phyloP scores from a whole-genome alignment of 108 stramenopile genomes.

The Parietichytrium sp. region DNA sequence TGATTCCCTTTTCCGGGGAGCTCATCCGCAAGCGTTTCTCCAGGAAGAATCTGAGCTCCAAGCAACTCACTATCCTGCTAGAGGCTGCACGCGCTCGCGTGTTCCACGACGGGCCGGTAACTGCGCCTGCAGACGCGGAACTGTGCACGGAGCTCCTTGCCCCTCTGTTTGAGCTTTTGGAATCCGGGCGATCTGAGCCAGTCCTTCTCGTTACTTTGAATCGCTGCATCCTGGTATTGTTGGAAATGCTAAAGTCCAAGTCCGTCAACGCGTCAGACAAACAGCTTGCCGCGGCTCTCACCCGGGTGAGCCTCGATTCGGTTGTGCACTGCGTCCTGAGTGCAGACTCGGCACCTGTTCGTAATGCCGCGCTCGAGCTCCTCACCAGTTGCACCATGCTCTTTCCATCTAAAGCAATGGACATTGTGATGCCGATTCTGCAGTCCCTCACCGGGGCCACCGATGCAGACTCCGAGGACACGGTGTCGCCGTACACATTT shows the following conservation, averaged over 20 bases:
- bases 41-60: too few relatives aligned
- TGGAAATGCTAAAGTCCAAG: neutral
- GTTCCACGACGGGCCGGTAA: neutral
- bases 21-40: neutral
- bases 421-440: neutral
- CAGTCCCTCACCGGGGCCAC: neutral
- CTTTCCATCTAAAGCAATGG: neutral
- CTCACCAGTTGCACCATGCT: constrained; percentile 10
- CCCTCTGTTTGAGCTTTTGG: neutral
- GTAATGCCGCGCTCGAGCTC: neutral
- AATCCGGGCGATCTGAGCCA: neutral
- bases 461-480: neutral
- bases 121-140: neutral
- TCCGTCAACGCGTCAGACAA: too few relatives aligned
- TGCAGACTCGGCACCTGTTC: neutral
- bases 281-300: constrained; percentile 3
- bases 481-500: neutral
- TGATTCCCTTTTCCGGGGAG: constrained; percentile 3
- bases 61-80: neutral
- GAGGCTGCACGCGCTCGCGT: constrained; percentile 16
- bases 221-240: neutral
- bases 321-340: constrained; percentile 9
- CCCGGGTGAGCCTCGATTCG: neutral
- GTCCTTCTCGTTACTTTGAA: constrained; percentile 14
- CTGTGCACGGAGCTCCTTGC: neutral